Percentiles rank a stretch among this genome's conserved stretches.
These are phyloP conservation scores for Claviceps pazoutovae DNA, from an alignment of 2,329 filamentous ascomycete species.

Conservation along the genomic window DNA sequence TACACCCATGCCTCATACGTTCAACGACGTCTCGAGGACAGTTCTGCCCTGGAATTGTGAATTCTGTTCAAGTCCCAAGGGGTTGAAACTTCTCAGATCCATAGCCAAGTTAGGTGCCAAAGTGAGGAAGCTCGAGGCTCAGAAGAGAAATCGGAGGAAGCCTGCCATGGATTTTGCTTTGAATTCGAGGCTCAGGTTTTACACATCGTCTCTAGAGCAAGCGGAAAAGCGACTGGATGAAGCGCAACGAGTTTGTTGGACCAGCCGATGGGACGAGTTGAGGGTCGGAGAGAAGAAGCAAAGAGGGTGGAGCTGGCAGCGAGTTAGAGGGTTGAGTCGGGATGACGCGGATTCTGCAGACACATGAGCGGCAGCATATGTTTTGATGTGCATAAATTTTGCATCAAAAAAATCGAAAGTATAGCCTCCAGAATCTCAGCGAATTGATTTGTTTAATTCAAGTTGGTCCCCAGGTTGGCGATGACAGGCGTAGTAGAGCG, in stretches of 20 bases:
- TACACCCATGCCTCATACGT: background rate
- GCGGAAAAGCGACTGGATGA: conserved; percentile 2
- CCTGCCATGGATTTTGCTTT: background rate
- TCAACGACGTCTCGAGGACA: background rate
- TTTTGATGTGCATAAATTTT: background rate
- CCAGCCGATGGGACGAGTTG: conserved; percentile 3
- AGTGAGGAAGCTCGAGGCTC: conserved; percentile 1
- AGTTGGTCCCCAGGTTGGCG: background rate
- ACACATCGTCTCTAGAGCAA: background rate
- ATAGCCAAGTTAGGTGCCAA: background rate
- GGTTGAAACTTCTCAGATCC: background rate
- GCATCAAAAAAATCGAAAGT: background rate
- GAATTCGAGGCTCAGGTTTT: background rate
- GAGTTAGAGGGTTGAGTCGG: background rate
- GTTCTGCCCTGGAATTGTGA: conserved; percentile 10
- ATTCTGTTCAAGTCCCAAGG: conserved; percentile 7
- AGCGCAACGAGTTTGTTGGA: conserved; percentile 4
- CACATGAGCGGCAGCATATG: conserved; percentile 1
- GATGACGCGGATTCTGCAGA: background rate
- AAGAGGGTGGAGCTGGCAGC: background rate
- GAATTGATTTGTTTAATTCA: conserved; percentile 1
- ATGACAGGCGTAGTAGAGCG: background rate
- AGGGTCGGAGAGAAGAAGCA: conserved; percentile 1
- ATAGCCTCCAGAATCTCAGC: conserved; percentile 1
- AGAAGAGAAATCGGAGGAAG: background rate